These are phyloP conservation scores for Aristolochia californica DNA, from an alignment of 164 flowering plant species.

Conservation along the genomic window DNA sequence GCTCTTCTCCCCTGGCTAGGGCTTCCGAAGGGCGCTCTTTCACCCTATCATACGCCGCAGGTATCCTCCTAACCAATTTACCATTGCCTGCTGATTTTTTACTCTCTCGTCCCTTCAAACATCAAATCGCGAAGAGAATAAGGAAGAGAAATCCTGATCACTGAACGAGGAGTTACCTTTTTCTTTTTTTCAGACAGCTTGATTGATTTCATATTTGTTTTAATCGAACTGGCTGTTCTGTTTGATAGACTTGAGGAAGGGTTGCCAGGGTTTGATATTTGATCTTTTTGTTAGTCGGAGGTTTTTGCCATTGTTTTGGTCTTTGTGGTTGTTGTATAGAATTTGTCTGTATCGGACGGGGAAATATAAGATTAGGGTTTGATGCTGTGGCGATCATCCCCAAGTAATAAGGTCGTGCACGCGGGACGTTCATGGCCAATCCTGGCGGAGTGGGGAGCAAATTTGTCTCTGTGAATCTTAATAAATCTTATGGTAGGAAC, in stretches of 20 bases:
- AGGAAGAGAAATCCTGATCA: no score
- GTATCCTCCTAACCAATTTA: slow-evolving; percentile 17
- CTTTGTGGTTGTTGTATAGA: background rate
- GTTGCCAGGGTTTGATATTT: slow-evolving; percentile 12
- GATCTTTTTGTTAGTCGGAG: slow-evolving; percentile 3
- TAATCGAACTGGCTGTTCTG: slow-evolving; percentile 4
- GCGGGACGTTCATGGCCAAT: slow-evolving; percentile 62
- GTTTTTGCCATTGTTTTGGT: background rate
- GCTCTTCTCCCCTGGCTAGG: slow-evolving; percentile 9
- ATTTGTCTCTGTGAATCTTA: slow-evolving; percentile 88
- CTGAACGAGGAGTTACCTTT: no score
- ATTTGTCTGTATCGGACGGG: background rate
- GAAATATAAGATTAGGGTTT: slow-evolving; percentile 14
- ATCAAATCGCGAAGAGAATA: no score
- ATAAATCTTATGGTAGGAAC: slow-evolving; percentile 73
- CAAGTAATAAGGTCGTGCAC: background rate
- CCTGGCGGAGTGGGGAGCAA: slow-evolving; percentile 63
- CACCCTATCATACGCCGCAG: slow-evolving; percentile 20
- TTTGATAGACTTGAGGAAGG: background rate
- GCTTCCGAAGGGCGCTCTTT: slow-evolving; percentile 19
- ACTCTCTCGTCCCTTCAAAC: no score
- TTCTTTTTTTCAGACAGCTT: no score
- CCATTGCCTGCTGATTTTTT: background rate
- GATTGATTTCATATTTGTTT: no score
- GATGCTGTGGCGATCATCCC: slow-evolving; percentile 42